These are phyloP conservation scores for Crassisporium funariophilum DNA, from an alignment of 768 basidiomycete species.

Conservation along the genomic window DNA sequence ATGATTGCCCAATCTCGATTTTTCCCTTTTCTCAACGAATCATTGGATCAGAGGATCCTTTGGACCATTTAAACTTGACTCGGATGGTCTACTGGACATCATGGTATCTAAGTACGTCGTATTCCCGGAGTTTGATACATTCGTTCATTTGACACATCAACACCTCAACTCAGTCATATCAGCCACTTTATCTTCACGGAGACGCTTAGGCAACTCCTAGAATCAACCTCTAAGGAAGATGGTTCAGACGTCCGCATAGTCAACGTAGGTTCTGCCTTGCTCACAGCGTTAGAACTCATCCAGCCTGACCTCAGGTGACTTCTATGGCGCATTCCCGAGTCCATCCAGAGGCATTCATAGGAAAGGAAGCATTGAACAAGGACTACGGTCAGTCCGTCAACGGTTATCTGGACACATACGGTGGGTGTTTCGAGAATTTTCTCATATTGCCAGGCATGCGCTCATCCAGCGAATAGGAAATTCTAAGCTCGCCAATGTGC, in stretches of 20 bases:
- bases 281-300: constrained; percentile 36
- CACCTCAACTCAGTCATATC: constrained; percentile 58
- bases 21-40: not conserved
- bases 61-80: constrained; percentile 12
- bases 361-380: constrained; percentile 37
- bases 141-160: too few species aligned
- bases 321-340: constrained; percentile 13
- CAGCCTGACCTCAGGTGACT: constrained; percentile 20
- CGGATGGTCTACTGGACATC: constrained; percentile 18
- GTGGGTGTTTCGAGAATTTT: constrained; percentile 26
- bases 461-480: constrained; percentile 33
- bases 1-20: constrained; percentile 5
- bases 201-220: constrained; percentile 53
- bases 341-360: too few species aligned
- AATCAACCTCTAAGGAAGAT: constrained; percentile 46
- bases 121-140: too few species aligned
- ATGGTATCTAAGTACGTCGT: constrained; percentile 17
- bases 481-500: constrained; percentile 52
- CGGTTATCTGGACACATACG: constrained; percentile 29
- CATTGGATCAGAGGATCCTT: constrained; percentile 4
- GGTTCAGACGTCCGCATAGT: constrained; percentile 63
- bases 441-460: not conserved
- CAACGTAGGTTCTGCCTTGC: constrained; percentile 39
- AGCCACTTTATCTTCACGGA: constrained; percentile 57
- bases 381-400: constrained; percentile 27